phyloP scores from a whole-genome alignment of 371 early-diverging fungal genomes.

The Polyrhizophydium stewartii region DNA sequence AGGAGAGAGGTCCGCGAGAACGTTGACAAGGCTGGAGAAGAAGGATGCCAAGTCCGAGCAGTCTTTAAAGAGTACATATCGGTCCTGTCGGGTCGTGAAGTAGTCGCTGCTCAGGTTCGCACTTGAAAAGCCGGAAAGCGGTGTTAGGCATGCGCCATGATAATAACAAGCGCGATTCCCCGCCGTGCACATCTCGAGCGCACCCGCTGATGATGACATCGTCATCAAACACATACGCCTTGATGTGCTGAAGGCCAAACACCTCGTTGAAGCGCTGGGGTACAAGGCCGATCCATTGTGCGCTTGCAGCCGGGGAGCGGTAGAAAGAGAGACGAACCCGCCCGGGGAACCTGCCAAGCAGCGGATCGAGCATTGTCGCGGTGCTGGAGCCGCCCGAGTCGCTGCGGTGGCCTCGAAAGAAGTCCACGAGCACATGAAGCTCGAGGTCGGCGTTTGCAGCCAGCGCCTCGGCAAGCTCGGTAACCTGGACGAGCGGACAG shows the following conservation, averaged over 20 bases:
- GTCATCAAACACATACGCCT: slow-evolving; percentile 87
- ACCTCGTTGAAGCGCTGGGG: slow-evolving; percentile 89
- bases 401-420: slow-evolving; percentile 77
- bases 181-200: slow-evolving; percentile 6
- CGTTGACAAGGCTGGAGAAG: slow-evolving; percentile 60
- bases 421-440: slow-evolving; percentile 77
- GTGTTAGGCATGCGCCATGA: too few relatives aligned
- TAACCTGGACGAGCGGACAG: slow-evolving; percentile 35
- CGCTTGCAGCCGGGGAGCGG: slow-evolving; percentile 21
- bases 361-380: slow-evolving; percentile 61
- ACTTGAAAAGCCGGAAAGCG: slow-evolving; percentile 3
- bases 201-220: slow-evolving; percentile 85
- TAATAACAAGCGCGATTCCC: too few relatives aligned
- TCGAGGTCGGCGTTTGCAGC: slow-evolving; percentile 45
- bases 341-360: slow-evolving; percentile 61
- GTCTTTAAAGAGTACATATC: slow-evolving; percentile 72
- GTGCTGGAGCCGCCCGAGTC: slow-evolving; percentile 57
- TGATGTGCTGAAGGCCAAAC: slow-evolving; percentile 92
- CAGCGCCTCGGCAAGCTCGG: slow-evolving; percentile 56
- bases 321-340: slow-evolving; percentile 56
- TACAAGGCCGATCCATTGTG: slow-evolving; percentile 22
- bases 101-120: slow-evolving; percentile 96
- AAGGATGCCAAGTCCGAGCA: slow-evolving; percentile 57
- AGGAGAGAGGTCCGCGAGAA: slow-evolving; percentile 60
- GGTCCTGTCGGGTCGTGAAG: slow-evolving; percentile 92